Evolutionary conservation across 257 asterid species (phyloP).

Genomic region (Penstemon barbatus): DNA sequence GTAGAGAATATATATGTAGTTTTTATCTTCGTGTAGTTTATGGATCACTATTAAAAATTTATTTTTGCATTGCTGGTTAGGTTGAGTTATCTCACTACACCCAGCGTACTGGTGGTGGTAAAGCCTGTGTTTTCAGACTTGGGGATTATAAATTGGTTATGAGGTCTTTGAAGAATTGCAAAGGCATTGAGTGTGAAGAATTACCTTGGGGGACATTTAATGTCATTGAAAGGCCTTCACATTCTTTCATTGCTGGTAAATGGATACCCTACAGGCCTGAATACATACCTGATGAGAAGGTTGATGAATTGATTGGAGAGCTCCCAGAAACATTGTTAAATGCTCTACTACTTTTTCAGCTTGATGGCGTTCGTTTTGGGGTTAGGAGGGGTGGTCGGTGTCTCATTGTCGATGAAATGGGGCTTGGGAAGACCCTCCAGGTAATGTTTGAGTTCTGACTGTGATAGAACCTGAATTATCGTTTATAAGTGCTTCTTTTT

Average conservation of each 20-base stretch:
- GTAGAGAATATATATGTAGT: not conserved
- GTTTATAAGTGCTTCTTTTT: constrained; percentile 6
- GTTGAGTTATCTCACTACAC: constrained; percentile 71
- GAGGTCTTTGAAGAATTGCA: constrained; percentile 61
- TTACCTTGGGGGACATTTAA: constrained; percentile 88
- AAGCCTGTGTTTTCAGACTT: constrained; percentile 66
- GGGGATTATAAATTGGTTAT: constrained; percentile 64
- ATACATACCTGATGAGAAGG: constrained; percentile 79
- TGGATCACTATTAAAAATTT: constrained; percentile 18
- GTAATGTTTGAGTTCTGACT: constrained; percentile 35
- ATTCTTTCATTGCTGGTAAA: constrained; percentile 49
- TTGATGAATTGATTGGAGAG: constrained; percentile 62
- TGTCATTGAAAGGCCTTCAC: constrained; percentile 75
- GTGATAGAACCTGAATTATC: constrained; percentile 1
- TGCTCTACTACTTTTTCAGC: constrained; percentile 79
- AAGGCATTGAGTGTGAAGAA: constrained; percentile 71
- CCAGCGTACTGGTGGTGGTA: constrained; percentile 73
- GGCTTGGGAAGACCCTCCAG: constrained; percentile 96
- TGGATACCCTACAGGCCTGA: constrained; percentile 96
- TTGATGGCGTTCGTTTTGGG: constrained; percentile 88
- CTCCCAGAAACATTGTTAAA: constrained; percentile 63
- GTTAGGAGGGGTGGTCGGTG: constrained; percentile 94
- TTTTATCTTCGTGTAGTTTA: constrained; percentile 10
- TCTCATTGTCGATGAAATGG: constrained; percentile 98
- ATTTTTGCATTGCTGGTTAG: constrained; percentile 39